Evolutionary conservation across 78 protist genomes (phyloP), one percentile per base, ranked within the genome.

Genomic region (Planoprotostelium fungivorum): DNA sequence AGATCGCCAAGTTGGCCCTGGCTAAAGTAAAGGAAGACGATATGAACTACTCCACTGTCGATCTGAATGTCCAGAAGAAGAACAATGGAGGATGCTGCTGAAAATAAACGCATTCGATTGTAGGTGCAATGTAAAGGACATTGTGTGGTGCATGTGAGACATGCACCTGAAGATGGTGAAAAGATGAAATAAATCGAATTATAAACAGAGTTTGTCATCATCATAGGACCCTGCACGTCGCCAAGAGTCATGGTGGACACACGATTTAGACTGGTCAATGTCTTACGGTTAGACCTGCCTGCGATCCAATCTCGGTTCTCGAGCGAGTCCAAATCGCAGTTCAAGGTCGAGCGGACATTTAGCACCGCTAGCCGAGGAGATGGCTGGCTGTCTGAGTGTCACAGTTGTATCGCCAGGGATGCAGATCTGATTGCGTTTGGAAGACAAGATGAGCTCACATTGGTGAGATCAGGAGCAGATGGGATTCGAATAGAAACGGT

Each of bases 1-100:
- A 37, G 87, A 85, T 85, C 37, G 87, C 87, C 36, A 35, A 16
- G 16, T 37, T 37, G 37, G 87, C 37, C 5, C 36, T 85, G 5
- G 16, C 87, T 16, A 35, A 85, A 16, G 63, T 85, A 5, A 85
- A 85, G 37, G 63, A 35, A 85, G 87, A 85, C 36, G 87, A 85
- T 35, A 25, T 85, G 36, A 35, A 85, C 36, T 85, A 85, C 87
- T 36, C 36, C 5, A 36, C 37, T 16, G 87, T 85, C 36, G 87
- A 85, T 36, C 87, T 85, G 29, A 36, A 36, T 16, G 87, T 35
- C n/a, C 5, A 85, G 36, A 36, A 36, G 37, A 36, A 85, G 34
- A 36, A 85, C 87, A 5, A 36, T 25, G 37, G 37, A 5, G 87
- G 87, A 5, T 35, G 87, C 37, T 85, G 87, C 87, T 85, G 16